Percentiles rank a stretch among this genome's conserved stretches.
phyloP scores from a whole-genome alignment of 768 basidiomycete genomes.

The Inosperma sp. region DNA sequence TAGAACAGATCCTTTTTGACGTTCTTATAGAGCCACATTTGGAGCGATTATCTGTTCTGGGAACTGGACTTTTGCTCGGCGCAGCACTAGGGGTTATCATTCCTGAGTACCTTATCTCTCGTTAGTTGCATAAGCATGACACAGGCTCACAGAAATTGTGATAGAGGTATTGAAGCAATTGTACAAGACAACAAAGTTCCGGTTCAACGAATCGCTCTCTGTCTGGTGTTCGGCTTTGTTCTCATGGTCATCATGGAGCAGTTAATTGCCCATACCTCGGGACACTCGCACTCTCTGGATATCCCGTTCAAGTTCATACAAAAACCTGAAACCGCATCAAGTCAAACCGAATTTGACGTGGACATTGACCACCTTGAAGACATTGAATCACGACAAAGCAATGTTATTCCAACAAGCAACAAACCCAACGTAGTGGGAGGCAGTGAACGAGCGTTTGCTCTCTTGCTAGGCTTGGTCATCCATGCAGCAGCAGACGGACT shows the following conservation, averaged over 20 bases:
- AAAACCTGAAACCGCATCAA: conserved; percentile 9
- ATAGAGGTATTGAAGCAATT: conserved; percentile 70
- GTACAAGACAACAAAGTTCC: conserved; percentile 41
- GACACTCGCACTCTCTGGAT: conserved; percentile 31
- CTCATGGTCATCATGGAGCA: conserved; percentile 71
- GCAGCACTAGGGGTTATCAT: conserved; percentile 89
- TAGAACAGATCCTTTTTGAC: no score
- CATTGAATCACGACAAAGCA: conserved; percentile 21
- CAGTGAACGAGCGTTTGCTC: conserved; percentile 51
- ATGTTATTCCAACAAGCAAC: no score
- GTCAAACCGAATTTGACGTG: conserved; percentile 55
- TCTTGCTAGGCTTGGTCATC: conserved; percentile 81
- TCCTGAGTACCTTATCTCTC: conserved; percentile 77
- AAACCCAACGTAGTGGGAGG: no score
- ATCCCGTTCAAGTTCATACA: conserved; percentile 10
- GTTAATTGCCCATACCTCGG: conserved; percentile 49
- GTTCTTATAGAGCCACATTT: no score
- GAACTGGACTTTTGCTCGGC: conserved; percentile 83
- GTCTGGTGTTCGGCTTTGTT: conserved; percentile 57
- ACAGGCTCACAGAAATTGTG: background rate
- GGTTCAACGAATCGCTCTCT: conserved; percentile 53
- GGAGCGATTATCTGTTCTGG: conserved; percentile 49
- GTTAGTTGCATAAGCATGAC: background rate
- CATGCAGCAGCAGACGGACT: conserved; percentile 93
- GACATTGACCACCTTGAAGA: conserved; percentile 54